Conservation (phyloP, 345 rosid genomes). For the sweet orange (Citrus sinensis) region DNA sequence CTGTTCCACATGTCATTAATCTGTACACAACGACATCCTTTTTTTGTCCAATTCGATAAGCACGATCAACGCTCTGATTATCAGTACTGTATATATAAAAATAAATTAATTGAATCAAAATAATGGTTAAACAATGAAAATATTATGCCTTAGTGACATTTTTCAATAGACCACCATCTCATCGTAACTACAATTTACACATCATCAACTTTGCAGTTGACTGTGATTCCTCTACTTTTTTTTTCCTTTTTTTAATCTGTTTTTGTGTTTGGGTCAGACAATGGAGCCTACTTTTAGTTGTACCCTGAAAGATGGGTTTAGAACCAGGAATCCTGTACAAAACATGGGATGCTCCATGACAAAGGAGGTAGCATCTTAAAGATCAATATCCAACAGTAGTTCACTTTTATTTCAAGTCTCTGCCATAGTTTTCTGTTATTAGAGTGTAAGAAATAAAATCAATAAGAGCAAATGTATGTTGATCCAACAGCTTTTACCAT, state of each 20-base stretch:
- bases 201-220: background rate
- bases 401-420: background rate
- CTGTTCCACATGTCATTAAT: slow-evolving; percentile 95
- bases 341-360: background rate
- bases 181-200: background rate
- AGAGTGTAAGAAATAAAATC: background rate
- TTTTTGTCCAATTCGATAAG: slow-evolving; percentile 93
- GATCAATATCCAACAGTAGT: background rate
- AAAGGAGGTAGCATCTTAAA: background rate
- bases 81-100: slow-evolving; percentile 61
- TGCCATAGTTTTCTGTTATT: background rate
- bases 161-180: background rate
- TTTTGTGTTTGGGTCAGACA: background rate
- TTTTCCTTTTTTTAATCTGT: background rate
- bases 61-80: slow-evolving; percentile 98
- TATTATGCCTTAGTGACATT: background rate
- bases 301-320: background rate
- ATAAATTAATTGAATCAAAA: slow-evolving; percentile 1
- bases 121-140: background rate
- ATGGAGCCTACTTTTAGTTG: background rate
- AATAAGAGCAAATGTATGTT: background rate
- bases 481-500: background rate
- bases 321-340: background rate
- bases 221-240: background rate
- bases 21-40: slow-evolving; percentile 94